A percentile compares a stretch with the other conserved stretches of the same genome.
These are phyloP conservation scores for Heterobasidion annosum DNA, from an alignment of 1,284 basidiomycete genomes.

Conservation along the genomic window DNA sequence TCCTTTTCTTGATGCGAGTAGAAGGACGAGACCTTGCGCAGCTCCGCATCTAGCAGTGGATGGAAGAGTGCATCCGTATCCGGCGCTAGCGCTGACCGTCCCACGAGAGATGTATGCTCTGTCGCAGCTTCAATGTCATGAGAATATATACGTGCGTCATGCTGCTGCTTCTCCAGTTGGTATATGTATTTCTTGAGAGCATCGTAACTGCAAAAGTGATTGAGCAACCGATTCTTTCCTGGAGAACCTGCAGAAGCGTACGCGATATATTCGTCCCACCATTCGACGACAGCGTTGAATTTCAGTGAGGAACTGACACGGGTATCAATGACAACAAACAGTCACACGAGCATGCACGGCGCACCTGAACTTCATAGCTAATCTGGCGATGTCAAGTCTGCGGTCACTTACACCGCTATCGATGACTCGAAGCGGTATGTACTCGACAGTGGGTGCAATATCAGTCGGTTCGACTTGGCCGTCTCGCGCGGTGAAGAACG, in stretches of 20 bases:
- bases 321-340: background rate
- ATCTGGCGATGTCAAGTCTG: conserved; percentile 10
- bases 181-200: conserved; percentile 82
- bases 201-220: conserved; percentile 52
- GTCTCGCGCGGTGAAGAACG: background rate
- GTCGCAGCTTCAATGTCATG: conserved; percentile 56
- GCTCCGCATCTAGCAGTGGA: conserved; percentile 75
- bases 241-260: conserved; percentile 24
- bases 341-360: background rate
- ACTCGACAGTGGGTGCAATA: background rate
- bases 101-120: conserved; percentile 49
- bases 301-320: conserved; percentile 63
- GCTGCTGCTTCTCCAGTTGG: conserved; percentile 70
- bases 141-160: conserved; percentile 29
- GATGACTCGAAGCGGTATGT: background rate
- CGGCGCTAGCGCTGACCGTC: conserved; percentile 19
- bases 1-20: conserved; percentile 76
- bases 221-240: background rate
- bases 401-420: background rate
- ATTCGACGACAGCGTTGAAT: conserved; percentile 91
- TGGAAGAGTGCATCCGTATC: conserved; percentile 54
- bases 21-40: conserved; percentile 77
- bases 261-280: conserved; percentile 92
- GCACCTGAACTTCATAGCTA: conserved; percentile 56
- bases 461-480: background rate